A percentile compares a stretch with the other conserved stretches of the same genome.
These are phyloP conservation scores for Apium graveolens DNA, from an alignment of 129 eudicot genomes.

Conservation along the genomic window DNA sequence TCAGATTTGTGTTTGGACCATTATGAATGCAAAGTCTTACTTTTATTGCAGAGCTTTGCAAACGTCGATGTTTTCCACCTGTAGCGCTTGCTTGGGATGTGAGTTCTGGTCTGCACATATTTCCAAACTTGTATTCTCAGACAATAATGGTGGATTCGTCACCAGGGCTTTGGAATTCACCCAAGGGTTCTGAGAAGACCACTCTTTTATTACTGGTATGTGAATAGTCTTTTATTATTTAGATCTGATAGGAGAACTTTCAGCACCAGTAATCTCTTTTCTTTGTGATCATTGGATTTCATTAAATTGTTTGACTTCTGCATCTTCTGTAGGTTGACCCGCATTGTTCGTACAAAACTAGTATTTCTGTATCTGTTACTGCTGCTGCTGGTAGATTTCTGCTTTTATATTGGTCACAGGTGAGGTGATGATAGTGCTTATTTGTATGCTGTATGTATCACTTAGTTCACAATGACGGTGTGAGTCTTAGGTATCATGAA, in stretches of 20 bases:
- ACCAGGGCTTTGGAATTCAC: conserved; percentile 86
- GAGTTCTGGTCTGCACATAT: conserved; percentile 78
- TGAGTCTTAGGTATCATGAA: neutral
- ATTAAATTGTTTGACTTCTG: neutral
- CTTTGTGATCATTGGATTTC: neutral
- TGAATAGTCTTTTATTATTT: neutral
- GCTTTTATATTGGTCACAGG: conserved; percentile 78
- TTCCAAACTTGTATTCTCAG: conserved; percentile 70
- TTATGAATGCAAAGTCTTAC: conserved; percentile 4
- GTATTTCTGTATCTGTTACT: conserved; percentile 45
- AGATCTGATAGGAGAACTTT: neutral
- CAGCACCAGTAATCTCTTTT: neutral
- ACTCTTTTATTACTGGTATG: conserved; percentile 76
- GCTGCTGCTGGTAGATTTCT: conserved; percentile 76
- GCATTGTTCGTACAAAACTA: conserved; percentile 79
- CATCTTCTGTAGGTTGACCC: conserved; percentile 73
- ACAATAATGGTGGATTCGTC: conserved; percentile 81
- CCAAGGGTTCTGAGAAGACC: conserved; percentile 67
- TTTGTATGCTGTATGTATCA: neutral
- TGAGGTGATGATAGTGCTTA: conserved; percentile 14
- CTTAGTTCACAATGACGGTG: neutral
- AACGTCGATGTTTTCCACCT: conserved; percentile 92
- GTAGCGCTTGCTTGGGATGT: conserved; percentile 89
- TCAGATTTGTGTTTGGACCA: neutral
- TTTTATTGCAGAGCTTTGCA: conserved; percentile 62